Evolutionary conservation across 2,329 filamentous ascomycete species (phyloP), one percentile per base, ranked within the genome.

Genomic region (Macrophomina phaseolina): DNA sequence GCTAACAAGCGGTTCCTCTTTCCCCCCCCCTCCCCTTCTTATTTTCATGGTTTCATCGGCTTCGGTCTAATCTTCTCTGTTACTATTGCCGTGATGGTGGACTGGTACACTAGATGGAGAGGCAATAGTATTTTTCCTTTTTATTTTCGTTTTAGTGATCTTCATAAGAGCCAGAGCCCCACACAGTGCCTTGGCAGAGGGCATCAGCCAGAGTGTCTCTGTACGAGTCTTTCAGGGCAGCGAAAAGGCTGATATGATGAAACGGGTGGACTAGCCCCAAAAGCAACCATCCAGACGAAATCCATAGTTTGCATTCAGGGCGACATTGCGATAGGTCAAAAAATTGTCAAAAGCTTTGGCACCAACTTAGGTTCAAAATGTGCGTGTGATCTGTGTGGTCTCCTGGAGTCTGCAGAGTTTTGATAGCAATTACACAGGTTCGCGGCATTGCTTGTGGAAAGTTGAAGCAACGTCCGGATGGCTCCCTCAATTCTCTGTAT

Each of bases 321-420:
- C 14, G n/a, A 18, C 48, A 36, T 5, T 48, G 40, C n/a, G 18
- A 49, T 58, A 65, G 30, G 49, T 40, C 48, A 58, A 12, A 51
- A 65, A 9, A 52, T 42, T 58, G 16, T 11, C 28, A 49, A 58
- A 32, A 30, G 51, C 42, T 51, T 65, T 28, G 42, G 52, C 42
- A 65, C 63, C 63, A 65, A 58, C 7, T 12, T 40, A 9, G 5
- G 3, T 23, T 18, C 23, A 7, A 6, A n/a, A 34, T 2, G 11
- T 12, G 36, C 36, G 36, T 38, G 36, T 23, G 23, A 23, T 23
- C 23, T 3, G 23, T 23, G 23, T 23, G 23, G 23, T 23, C 23
- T 23, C 23, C 23, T 23, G 23, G 23, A 23, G 23, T 23, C 2
- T 23, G 23, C 23, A 23, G 23, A 23, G 23, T 23, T 23, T 23